These are phyloP conservation scores for Peniophora sp. DNA, from an alignment of 1,284 basidiomycete species.

Conservation along the genomic window DNA sequence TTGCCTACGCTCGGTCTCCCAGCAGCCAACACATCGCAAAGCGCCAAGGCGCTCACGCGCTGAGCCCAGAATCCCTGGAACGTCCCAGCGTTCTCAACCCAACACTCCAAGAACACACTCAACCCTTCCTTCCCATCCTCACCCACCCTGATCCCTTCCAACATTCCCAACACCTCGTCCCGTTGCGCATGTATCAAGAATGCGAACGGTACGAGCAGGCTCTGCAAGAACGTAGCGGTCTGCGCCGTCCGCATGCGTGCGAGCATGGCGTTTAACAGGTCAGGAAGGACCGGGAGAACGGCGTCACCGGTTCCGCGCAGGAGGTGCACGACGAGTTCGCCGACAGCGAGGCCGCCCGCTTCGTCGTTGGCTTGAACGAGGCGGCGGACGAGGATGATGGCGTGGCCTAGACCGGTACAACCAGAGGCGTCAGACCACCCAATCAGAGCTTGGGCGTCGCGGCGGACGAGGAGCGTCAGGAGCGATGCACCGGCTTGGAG, in stretches of 20 bases:
- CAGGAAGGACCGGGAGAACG: conserved; percentile 77
- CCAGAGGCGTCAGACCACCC: conserved; percentile 65
- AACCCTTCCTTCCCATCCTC: conserved; percentile 52
- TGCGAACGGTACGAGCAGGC: conserved; percentile 86
- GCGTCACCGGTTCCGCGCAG: conserved; percentile 74
- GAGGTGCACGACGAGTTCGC: conserved; percentile 91
- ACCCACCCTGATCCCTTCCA: conserved; percentile 53
- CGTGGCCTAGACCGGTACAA: conserved; percentile 66
- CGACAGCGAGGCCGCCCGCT: conserved; percentile 86
- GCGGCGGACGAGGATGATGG: conserved; percentile 69
- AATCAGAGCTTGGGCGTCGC: conserved; percentile 76
- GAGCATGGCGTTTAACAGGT: conserved; percentile 80
- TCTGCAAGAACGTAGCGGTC: conserved; percentile 83
- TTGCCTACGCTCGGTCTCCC: conserved; percentile 57
- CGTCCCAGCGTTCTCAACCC: conserved; percentile 91
- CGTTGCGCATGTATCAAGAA: conserved; percentile 85
- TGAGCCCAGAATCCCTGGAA: conserved; percentile 94
- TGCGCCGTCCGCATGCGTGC: conserved; percentile 74
- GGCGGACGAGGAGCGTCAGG: conserved; percentile 80
- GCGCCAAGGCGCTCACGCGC: conserved; percentile 75
- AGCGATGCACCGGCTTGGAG: conserved; percentile 81
- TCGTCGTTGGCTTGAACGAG: conserved; percentile 75
- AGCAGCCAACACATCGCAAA: conserved; percentile 71
- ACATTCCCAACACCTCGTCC: conserved; percentile 66
- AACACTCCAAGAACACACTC: conserved; percentile 78